These are phyloP conservation scores for Fusarium sp. DNA, from an alignment of 2,329 filamentous ascomycete genomes.

Conservation along the genomic window DNA sequence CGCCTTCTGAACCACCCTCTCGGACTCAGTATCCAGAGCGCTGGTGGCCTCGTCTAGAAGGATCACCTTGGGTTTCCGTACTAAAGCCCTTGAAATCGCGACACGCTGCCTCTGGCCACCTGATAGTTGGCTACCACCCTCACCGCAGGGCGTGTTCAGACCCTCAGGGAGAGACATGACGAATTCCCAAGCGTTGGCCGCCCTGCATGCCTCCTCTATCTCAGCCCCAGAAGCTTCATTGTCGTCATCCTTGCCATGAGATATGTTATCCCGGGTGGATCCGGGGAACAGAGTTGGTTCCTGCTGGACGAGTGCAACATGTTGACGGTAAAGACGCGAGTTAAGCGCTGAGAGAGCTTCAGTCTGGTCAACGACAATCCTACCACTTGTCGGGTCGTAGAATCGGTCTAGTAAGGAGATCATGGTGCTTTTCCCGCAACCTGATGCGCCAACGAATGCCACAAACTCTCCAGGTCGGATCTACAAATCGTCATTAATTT, in stretches of 20 bases:
- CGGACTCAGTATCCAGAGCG: conserved; percentile 18
- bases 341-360: conserved; percentile 52
- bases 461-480: conserved; percentile 60
- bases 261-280: conserved; percentile 83
- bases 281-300: conserved; percentile 78
- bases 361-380: conserved; percentile 46
- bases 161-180: conserved; percentile 2
- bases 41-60: conserved; percentile 13
- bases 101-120: conserved; percentile 11
- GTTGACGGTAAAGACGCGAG: conserved; percentile 60
- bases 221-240: background rate
- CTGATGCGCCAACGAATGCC: conserved; percentile 60
- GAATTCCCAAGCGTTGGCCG: conserved; percentile 2
- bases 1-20: conserved; percentile 7
- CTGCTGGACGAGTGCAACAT: conserved; percentile 67
- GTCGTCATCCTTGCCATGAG: background rate
- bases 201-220: background rate
- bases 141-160: background rate
- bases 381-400: conserved; percentile 56
- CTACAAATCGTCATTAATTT: background rate
- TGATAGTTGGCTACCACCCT: background rate
- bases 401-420: conserved; percentile 62
- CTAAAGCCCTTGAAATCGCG: background rate
- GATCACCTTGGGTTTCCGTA: conserved; percentile 10
- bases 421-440: conserved; percentile 70